Evolutionary conservation across 2,329 filamentous ascomycete species (phyloP).

Genomic region (Tolypocladium endophyticum): DNA sequence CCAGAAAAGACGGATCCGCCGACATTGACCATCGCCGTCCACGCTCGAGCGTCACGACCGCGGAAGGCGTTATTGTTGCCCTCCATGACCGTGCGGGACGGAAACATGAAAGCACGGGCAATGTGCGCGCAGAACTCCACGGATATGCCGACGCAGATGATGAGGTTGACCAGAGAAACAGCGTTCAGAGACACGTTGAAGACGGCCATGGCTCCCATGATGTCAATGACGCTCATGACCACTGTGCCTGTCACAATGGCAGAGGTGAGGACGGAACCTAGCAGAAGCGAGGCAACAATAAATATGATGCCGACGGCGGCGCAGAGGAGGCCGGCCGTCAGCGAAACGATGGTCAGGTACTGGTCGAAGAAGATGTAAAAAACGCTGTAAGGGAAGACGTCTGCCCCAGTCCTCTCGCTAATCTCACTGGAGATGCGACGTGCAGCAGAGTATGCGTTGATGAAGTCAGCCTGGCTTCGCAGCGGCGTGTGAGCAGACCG

Average conservation of each 20-base stretch:
- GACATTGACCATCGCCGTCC: slow-evolving; percentile 90
- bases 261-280: slow-evolving; percentile 76
- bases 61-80: slow-evolving; percentile 64
- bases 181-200: slow-evolving; percentile 86
- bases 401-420: slow-evolving; percentile 56
- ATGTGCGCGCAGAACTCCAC: slow-evolving; percentile 98
- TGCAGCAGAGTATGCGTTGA: slow-evolving; percentile 78
- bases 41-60: slow-evolving; percentile 74
- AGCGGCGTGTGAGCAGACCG: slow-evolving; percentile 81
- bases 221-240: slow-evolving; percentile 86
- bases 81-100: slow-evolving; percentile 71
- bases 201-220: slow-evolving; percentile 89
- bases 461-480: slow-evolving; percentile 84
- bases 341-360: slow-evolving; percentile 72
- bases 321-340: slow-evolving; percentile 71
- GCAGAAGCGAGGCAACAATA: slow-evolving; percentile 63
- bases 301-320: slow-evolving; percentile 82
- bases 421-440: slow-evolving; percentile 78
- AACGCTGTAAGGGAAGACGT: slow-evolving; percentile 92
- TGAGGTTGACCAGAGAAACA: slow-evolving; percentile 86
- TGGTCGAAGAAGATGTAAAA: slow-evolving; percentile 99
- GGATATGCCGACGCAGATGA: slow-evolving; percentile 93
- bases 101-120: slow-evolving; percentile 91
- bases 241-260: slow-evolving; percentile 78
- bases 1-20: slow-evolving; percentile 91